A percentile compares a stretch with the other conserved stretches of the same genome.
phyloP scores from a whole-genome alignment of 1,284 basidiomycete genomes.

The Ceratobasidium theobromae region DNA sequence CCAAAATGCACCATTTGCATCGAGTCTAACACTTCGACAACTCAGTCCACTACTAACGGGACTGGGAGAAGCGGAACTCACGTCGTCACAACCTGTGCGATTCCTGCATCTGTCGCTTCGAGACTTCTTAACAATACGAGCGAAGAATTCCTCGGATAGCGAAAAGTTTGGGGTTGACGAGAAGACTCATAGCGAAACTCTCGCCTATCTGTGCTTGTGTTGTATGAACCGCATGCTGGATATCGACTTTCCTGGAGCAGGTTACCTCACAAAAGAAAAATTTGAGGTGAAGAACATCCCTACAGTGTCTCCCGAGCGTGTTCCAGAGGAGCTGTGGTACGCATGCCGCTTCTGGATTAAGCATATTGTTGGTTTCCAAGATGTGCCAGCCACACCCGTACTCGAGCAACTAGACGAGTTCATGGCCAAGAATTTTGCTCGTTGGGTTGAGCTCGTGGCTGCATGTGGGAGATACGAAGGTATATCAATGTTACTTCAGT shows the following conservation, averaged over 20 bases:
- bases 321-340: too few relatives aligned
- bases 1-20: background rate
- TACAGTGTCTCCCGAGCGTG: too few relatives aligned
- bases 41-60: background rate
- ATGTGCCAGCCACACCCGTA: too few relatives aligned
- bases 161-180: background rate
- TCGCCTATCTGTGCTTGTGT: background rate
- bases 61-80: background rate
- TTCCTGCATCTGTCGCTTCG: background rate
- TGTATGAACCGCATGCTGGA: background rate
- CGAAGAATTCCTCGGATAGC: background rate
- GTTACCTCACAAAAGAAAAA: background rate
- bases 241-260: background rate
- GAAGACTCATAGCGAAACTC: background rate
- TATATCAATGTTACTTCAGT: too few relatives aligned
- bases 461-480: too few relatives aligned
- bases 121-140: background rate
- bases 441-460: too few relatives aligned
- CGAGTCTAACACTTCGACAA: background rate
- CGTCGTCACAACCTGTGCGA: background rate
- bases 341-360: too few relatives aligned
- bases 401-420: too few relatives aligned
- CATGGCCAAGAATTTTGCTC: too few relatives aligned
- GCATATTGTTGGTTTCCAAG: too few relatives aligned
- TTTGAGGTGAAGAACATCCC: too few relatives aligned